Conservation (phyloP, 441 rosid genomes). For the Geranium incanum region DNA sequence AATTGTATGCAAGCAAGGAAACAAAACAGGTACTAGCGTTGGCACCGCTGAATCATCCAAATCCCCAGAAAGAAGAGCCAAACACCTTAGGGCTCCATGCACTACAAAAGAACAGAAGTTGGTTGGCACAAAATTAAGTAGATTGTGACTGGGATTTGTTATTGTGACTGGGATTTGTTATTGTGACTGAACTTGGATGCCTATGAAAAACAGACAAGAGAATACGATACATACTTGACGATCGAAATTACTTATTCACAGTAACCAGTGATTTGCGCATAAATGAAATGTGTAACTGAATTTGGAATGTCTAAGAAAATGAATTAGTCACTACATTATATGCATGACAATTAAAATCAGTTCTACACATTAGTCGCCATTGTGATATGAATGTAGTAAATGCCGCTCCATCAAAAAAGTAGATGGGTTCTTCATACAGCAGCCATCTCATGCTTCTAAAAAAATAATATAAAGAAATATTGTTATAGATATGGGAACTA, state of each 20-base stretch:
- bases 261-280: neutral
- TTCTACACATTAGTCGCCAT: neutral
- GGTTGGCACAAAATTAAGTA: constrained; percentile 2
- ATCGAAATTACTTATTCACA: neutral
- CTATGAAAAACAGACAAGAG: neutral
- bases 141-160: neutral
- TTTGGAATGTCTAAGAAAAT: neutral
- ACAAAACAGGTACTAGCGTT: constrained; percentile 59
- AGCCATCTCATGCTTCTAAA: neutral
- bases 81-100: constrained; percentile 80
- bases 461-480: neutral
- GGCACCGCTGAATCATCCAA: constrained; percentile 79
- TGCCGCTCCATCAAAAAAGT: neutral
- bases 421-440: neutral
- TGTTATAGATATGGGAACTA: neutral
- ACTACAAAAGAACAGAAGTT: constrained; percentile 36
- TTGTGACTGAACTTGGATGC: neutral
- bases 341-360: neutral
- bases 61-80: constrained; percentile 80
- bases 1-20: constrained; percentile 73
- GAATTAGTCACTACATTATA: neutral
- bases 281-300: neutral
- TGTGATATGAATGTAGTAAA: neutral
- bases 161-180: neutral
- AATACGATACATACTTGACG: neutral